Evolutionary conservation across 2,329 filamentous ascomycete genomes (phyloP), one percentile per base, ranked within the genome.

Genomic region (Drechslerella coelobrocha): DNA sequence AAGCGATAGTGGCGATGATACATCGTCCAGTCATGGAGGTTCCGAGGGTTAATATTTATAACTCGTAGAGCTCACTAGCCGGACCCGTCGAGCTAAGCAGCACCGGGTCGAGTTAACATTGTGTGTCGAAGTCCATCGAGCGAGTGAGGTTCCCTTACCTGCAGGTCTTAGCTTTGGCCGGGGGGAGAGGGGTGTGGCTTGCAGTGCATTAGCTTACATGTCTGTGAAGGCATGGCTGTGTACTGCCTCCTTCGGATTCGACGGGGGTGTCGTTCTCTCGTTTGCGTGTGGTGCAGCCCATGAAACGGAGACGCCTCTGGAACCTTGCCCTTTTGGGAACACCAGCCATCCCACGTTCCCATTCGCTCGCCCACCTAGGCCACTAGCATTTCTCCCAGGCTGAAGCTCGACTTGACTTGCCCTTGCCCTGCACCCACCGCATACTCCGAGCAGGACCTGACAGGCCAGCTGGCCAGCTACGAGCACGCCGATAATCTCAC

Each of bases 141-240:
- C 50, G 63, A 61, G 60, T 69, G 65, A 69, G 57, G 55, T 62
- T 43, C 45, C 45, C 52, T 61, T 45, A 52, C 52, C 56, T 65
- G 61, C 61, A 65, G 34, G 56, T 57, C 54, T 52, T 68, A 61
- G 63, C 63, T 68, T 56, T 61, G 51, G 52, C 19, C 29, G 55
- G 50, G 50, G 50, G 27, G 24, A 21, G 19, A n/a, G 47, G 45
- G 39, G 50, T 51, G 65, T 69, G 65, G 65, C 65, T 69, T 69
- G 65, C 57, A 61, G 45, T 27, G 51, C 56, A 50, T 45, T 45
- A 55, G 45, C 47, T 61, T 43, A 29, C 54, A 21, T 47, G 19
- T 53, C 34, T 43, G 29, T 29, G 52, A n/a, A n/a, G n/a, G n/a
- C n/a, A n/a, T n/a, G n/a, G n/a, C n/a, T 51, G 12, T 54, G 57